These are phyloP conservation scores for Aspergillus fumigatiaffinis DNA, from an alignment of 2,329 filamentous ascomycete species.

Conservation along the genomic window DNA sequence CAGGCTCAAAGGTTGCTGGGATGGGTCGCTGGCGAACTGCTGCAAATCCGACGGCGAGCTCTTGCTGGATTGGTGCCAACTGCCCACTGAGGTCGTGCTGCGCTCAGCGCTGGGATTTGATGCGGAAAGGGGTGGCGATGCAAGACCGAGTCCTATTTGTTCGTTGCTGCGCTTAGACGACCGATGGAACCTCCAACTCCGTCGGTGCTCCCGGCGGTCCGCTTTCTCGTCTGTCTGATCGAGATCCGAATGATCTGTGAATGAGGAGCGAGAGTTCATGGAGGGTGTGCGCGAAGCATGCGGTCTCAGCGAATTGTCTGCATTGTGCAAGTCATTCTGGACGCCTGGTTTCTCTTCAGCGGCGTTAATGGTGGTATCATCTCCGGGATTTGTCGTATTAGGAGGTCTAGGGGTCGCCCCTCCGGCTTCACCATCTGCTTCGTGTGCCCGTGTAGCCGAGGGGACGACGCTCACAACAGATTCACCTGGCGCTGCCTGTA, in stretches of 20 bases:
- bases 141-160: constrained; percentile 40
- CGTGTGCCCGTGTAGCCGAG: constrained; percentile 23
- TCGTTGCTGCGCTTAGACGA: constrained; percentile 54
- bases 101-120: constrained; percentile 61
- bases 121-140: constrained; percentile 52
- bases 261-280: constrained; percentile 64
- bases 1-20: constrained; percentile 32
- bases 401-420: constrained; percentile 33
- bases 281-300: constrained; percentile 73
- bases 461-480: constrained; percentile 32
- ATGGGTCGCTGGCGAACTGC: constrained; percentile 34
- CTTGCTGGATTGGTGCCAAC: constrained; percentile 47
- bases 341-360: constrained; percentile 16
- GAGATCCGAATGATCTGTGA: constrained; percentile 76
- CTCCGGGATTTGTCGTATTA: constrained; percentile 28
- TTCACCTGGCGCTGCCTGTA: constrained; percentile 48
- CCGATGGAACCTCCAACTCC: constrained; percentile 66
- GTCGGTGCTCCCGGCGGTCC: constrained; percentile 65
- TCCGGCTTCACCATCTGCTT: constrained; percentile 27
- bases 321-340: constrained; percentile 43
- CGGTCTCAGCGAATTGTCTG: constrained; percentile 56
- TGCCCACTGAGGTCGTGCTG: constrained; percentile 66
- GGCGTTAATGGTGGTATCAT: constrained; percentile 5
- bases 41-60: constrained; percentile 44
- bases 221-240: constrained; percentile 66